Evolutionary conservation across 2,329 filamentous ascomycete species (phyloP), one percentile per base, ranked within the genome.

Genomic region (Epichloe gansuensis): DNA sequence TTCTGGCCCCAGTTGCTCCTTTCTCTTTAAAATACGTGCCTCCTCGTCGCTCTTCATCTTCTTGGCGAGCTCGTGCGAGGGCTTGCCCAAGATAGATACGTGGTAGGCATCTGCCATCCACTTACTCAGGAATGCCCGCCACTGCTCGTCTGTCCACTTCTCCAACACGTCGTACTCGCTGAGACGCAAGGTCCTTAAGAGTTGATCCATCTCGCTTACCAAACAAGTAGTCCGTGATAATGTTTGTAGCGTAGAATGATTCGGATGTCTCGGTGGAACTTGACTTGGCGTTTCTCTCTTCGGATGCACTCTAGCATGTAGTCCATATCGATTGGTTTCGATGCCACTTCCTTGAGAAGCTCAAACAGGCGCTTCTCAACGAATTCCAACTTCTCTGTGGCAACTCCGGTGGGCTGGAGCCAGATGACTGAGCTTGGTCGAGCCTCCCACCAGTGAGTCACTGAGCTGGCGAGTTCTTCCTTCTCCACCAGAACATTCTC

Each of bases 401-500:
- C 87, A 4, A 98, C 91, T 53, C 89, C 86, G 4, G 85, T 89
- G 25, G 95, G 78, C 52, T 87, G 85, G 61, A 98, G 84, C 76
- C 85, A 89, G 53, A 97, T 88, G 50, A 95, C 78, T 12, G 84
- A 84, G 57, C 88, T 85, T 2, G 90, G 89, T 47, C 90, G 81
- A 27, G 82, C 78, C 57, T 96, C 89, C 60, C 81, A 85, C 66
- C 80, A 85, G 66, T 86, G 89, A 47, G 83, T 82, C 11, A 97
- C 82, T 6, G 84, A 87, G 68, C 89, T 96, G 3, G 89, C 87
- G 45, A 97, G 78, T 59, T 95, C 87, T 67, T 97, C 91, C 60
- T 85, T 89, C 64, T 98, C 93, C 2, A 98, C 93, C 55, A 98
- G 77, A 17, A 83, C 78, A 59, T 97, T 97, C 63, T 97, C 91